Evolutionary conservation across 306 rosid genomes (phyloP), one percentile per base, ranked within the genome.

Genomic region (Glycyrrhiza uralensis): DNA sequence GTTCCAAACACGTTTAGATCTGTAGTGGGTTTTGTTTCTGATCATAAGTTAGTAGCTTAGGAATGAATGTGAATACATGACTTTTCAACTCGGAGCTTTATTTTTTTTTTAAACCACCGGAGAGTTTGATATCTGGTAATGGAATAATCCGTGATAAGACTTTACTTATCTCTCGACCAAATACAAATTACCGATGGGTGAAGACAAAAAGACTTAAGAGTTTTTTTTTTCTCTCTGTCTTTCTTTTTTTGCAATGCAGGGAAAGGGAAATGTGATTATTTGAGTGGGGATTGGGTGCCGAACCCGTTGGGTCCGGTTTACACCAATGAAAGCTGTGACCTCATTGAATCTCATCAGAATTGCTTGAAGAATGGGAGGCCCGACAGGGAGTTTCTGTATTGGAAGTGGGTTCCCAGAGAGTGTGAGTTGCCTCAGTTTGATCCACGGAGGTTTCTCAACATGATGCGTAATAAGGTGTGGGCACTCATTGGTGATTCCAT

Each of bases 401-500:
- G 99, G 99, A 87, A 72, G 61, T 95, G 99, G 99, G 82, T 69
- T 51, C 99, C 99, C 0, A 83, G 85, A 66, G 84, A 75, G 7
- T 95, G 99, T 15, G 88, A 85, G 22, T 76, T 95, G 39, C 93
- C 91, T 2, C 69, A 30, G 63, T 85, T 95, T 47, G 82, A 89
- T 76, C 82, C 97, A 0, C 49, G 45, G 39, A 85, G 80, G 68
- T 91, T 95, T 80, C 97, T 95, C 19, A 75, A 76, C 42, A 69
- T 20, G 69, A 91, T 91, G 99, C 87, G 96, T 74, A 65, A 83
- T 71, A 95, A 91, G 78, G 52, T 68, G 13, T 95, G 92, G 99
- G 99, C 90, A 28, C 73, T 95, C 71, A 85, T 95, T 15, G 99
- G 99, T 6, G 99, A 95, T 84, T 95, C 99, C 0, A 95, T 95